phyloP scores from a whole-genome alignment of 2,329 filamentous ascomycete genomes.

The Penicillium sp. region DNA sequence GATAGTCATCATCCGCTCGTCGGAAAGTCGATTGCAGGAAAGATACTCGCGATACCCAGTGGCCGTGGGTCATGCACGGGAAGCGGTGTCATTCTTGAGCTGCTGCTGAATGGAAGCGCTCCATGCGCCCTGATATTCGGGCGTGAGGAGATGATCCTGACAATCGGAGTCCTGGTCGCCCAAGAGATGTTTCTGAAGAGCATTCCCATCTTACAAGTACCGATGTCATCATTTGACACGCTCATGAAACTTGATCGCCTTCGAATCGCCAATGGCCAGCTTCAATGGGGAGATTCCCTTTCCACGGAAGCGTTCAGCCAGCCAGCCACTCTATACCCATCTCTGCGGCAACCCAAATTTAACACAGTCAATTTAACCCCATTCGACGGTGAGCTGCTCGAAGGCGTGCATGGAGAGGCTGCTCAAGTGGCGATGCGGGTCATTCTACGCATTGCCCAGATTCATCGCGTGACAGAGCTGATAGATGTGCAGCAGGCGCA shows the following conservation, averaged over 20 bases:
- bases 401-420: constrained; percentile 34
- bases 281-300: not conserved
- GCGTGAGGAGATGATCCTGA: constrained; percentile 45
- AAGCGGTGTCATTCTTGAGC: constrained; percentile 47
- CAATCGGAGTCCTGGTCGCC: constrained; percentile 46
- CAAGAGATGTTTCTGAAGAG: constrained; percentile 40
- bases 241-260: constrained; percentile 1
- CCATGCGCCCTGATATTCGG: constrained; percentile 46
- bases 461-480: constrained; percentile 35
- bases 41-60: constrained; percentile 45
- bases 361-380: constrained; percentile 17
- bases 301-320: not conserved
- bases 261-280: constrained; percentile 4
- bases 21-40: constrained; percentile 31
- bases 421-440: constrained; percentile 40
- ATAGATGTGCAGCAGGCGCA: constrained; percentile 44
- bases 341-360: not conserved
- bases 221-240: constrained; percentile 13
- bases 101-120: constrained; percentile 41
- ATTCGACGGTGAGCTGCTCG: constrained; percentile 26
- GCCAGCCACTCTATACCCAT: not conserved
- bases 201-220: constrained; percentile 42
- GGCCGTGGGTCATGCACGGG: constrained; percentile 51
- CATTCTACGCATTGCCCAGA: constrained; percentile 36
- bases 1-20: constrained; percentile 46